Evolutionary conservation across 2,329 filamentous ascomycete species (phyloP), one percentile per base, ranked within the genome.

Genomic region (Alternaria gaisen): DNA sequence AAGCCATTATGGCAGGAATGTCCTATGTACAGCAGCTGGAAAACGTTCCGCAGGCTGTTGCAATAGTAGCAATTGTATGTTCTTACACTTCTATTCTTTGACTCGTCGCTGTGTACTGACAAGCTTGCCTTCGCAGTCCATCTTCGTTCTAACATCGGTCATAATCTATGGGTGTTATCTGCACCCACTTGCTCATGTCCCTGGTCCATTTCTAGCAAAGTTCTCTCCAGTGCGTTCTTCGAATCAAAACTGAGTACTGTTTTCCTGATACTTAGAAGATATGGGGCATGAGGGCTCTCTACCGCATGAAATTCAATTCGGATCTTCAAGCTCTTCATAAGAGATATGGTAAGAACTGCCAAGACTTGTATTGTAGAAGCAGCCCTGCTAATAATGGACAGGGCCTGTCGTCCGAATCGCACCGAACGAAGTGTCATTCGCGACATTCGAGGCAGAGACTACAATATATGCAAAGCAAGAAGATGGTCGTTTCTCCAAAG

Each of bases 261-360:
- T 38, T 7, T 38, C 12, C 47, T 50, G 47, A 50, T 8, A 2
- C n/a, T 24, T 30, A 12, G 36, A 50, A 50, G 47, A 12, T 51
- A 51, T 51, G 47, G 47, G 47, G 47, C 38, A 51, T 51, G 47
- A 51, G 16, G 26, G 47, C 47, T 5, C 32, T 51, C 18, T 51
- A 51, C 32, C 47, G 47, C 14, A 38, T 51, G 47, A 51, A 51
- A 26, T 51, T 51, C 32, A 51, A 51, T 51, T 51, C 47, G 14
- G 47, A 51, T 16, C 47, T 51, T 11, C 47, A 51, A n/a, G 47
- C 47, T 51, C 47, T 51, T 9, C 47, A 51, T 18, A 18, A 40
- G 7, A 20, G n/a, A 26, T 51, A 51, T 24, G 47, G 47, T 18
- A 38, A 51, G 32, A 51, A 11, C 8, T 11, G 5, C 38, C 38